Evolutionary conservation across 1,284 basidiomycete genomes (phyloP).

Genomic region (Cryptococcus sp.): DNA sequence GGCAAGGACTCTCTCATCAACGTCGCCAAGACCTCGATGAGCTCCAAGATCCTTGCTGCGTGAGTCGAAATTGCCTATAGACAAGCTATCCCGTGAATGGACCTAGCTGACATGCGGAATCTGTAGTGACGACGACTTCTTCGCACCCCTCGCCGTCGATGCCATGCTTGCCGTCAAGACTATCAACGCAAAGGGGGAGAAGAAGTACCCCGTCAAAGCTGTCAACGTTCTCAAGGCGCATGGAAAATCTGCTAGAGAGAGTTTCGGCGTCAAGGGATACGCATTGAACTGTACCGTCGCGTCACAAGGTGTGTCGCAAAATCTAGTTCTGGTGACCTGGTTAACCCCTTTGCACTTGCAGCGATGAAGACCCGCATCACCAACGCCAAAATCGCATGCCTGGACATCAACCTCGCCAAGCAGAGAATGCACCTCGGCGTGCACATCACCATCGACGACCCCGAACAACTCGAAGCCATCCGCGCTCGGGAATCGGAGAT

Average conservation of each 20-base stretch:
- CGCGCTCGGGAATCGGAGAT: conserved; percentile 94
- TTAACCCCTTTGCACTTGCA: conserved; percentile 42
- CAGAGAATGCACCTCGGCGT: conserved; percentile 97
- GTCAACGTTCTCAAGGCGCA: conserved; percentile 99
- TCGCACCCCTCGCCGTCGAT: conserved; percentile 97
- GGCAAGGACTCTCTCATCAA: conserved; percentile 92
- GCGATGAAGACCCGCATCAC: conserved; percentile 97
- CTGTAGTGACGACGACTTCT: conserved; percentile 90
- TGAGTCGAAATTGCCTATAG: conserved; percentile 56
- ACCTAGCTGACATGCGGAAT: conserved; percentile 8
- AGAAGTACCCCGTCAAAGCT: conserved; percentile 99
- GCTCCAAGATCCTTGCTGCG: conserved; percentile 98
- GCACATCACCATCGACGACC: conserved; percentile 97
- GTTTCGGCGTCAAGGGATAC: conserved; percentile 93
- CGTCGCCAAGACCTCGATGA: conserved; percentile 98
- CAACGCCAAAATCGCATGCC: conserved; percentile 94
- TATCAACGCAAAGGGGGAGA: conserved; percentile 90
- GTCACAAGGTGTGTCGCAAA: conserved; percentile 73
- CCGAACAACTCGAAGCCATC: conserved; percentile 95
- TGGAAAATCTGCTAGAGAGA: conserved; percentile 93
- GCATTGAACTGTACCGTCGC: conserved; percentile 99
- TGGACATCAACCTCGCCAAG: conserved; percentile 98
- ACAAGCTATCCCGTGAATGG: not conserved
- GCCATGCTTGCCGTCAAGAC: conserved; percentile 98
- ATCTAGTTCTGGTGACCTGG: not conserved